A percentile compares a stretch with the other conserved stretches of the same genome.
These are phyloP conservation scores for Anacardium occidentale DNA, from an alignment of 345 rosid species.

Conservation along the genomic window DNA sequence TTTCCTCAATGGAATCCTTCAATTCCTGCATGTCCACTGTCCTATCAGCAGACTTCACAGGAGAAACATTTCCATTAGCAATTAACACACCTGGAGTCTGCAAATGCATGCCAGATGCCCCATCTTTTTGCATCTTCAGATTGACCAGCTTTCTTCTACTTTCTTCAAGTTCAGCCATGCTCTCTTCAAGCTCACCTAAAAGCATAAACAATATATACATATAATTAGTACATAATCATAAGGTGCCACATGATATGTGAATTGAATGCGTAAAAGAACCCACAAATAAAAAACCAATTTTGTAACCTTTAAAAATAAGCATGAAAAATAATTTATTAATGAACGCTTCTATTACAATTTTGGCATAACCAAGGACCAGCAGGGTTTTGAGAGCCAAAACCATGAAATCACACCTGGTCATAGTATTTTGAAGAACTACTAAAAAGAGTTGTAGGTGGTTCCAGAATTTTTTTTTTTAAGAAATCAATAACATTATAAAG, in stretches of 20 bases:
- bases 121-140: constrained; percentile 84
- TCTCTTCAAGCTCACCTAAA: constrained; percentile 87
- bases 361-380: background rate
- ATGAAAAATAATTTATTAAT: background rate
- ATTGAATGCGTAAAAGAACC: background rate
- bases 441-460: background rate
- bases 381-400: background rate
- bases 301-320: background rate
- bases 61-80: constrained; percentile 70
- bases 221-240: constrained; percentile 20
- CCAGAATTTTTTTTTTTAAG: background rate
- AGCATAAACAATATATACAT: constrained; percentile 23
- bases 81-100: constrained; percentile 49
- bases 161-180: constrained; percentile 81
- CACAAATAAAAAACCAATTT: background rate
- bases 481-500: background rate
- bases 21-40: constrained; percentile 60
- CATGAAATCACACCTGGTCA: background rate
- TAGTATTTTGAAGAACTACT: too few relatives aligned
- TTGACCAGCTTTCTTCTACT: constrained; percentile 80
- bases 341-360: background rate
- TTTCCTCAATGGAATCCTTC: constrained; percentile 76
- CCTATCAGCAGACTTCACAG: constrained; percentile 74
- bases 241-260: constrained; percentile 5
- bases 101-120: constrained; percentile 52